Percentiles rank a stretch among this genome's conserved stretches.
These are phyloP conservation scores for Sechiopsis laciniata DNA, from an alignment of 306 rosid genomes.

Conservation along the genomic window DNA sequence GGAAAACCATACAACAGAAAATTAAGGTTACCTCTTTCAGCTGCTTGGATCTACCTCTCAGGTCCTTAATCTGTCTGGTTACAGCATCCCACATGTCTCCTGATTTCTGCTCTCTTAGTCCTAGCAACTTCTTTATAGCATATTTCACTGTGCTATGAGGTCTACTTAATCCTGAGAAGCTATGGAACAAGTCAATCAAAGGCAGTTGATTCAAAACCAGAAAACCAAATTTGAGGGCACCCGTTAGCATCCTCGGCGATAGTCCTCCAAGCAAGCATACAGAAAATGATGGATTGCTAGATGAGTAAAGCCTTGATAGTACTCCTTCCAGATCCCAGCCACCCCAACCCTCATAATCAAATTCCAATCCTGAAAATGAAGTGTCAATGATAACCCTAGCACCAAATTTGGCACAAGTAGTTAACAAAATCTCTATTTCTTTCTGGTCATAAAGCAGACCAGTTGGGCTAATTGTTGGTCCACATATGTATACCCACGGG, in stretches of 20 bases:
- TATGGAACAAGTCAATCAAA: slow-evolving; percentile 54
- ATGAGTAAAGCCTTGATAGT: slow-evolving; percentile 47
- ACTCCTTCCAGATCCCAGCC: slow-evolving; percentile 72
- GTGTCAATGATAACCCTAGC: slow-evolving; percentile 88
- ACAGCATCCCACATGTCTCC: slow-evolving; percentile 58
- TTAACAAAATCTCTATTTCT: slow-evolving; percentile 59
- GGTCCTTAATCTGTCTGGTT: slow-evolving; percentile 39
- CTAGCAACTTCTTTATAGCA: slow-evolving; percentile 76
- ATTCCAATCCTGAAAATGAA: slow-evolving; percentile 93
- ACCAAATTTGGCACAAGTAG: slow-evolving; percentile 65
- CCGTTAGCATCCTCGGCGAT: slow-evolving; percentile 67
- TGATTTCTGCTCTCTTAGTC: slow-evolving; percentile 54
- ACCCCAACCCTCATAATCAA: slow-evolving; percentile 62
- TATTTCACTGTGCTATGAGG: slow-evolving; percentile 87
- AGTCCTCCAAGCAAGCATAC: slow-evolving; percentile 87
- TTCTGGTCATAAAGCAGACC: slow-evolving; percentile 68
- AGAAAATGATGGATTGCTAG: slow-evolving; percentile 50
- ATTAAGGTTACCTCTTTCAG: slow-evolving; percentile 63
- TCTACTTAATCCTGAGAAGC: slow-evolving; percentile 71
- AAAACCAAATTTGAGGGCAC: slow-evolving; percentile 74
- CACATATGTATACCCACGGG: slow-evolving; percentile 92
- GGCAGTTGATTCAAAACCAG: slow-evolving; percentile 56
- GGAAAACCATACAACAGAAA: slow-evolving; percentile 12
- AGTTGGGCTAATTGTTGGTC: slow-evolving; percentile 89
- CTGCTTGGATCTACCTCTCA: slow-evolving; percentile 55